phyloP scores from a whole-genome alignment of 441 rosid species.

The Dalechampia spathulata region DNA sequence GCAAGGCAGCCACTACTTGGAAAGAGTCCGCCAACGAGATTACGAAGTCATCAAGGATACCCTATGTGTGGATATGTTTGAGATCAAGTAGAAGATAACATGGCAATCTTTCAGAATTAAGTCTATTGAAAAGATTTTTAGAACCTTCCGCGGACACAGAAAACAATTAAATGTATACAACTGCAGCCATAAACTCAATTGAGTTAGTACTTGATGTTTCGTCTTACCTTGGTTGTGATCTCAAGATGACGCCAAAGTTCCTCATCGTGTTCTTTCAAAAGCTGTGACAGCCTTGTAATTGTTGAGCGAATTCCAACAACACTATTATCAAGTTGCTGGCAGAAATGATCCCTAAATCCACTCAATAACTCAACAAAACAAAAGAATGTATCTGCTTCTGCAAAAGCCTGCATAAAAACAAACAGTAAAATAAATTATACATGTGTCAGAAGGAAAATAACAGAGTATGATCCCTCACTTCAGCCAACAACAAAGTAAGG shows the following conservation, averaged over 20 bases:
- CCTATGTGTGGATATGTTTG: too few relatives aligned
- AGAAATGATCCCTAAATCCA: constrained; percentile 92
- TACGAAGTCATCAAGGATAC: too few relatives aligned
- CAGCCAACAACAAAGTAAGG: too few relatives aligned
- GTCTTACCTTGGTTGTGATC: constrained; percentile 84
- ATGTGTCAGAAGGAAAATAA: too few relatives aligned
- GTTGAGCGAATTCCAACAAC: constrained; percentile 91
- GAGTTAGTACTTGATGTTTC: neutral
- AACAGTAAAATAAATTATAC: too few relatives aligned
- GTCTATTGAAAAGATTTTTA: too few relatives aligned
- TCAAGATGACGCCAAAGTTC: constrained; percentile 99
- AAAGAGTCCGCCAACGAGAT: too few relatives aligned
- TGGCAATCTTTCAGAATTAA: neutral
- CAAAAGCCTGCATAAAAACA: constrained; percentile 59
- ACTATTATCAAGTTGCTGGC: constrained; percentile 98
- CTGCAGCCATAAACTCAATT: too few relatives aligned
- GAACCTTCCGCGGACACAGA: too few relatives aligned
- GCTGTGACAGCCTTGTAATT: constrained; percentile 73
- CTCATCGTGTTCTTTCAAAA: constrained; percentile 88
- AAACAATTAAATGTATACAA: too few relatives aligned
- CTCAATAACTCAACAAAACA: constrained; percentile 90
- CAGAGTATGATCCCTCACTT: neutral
- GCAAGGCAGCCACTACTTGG: neutral
- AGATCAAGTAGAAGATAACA: too few relatives aligned
- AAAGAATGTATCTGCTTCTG: constrained; percentile 95